These are phyloP conservation scores for Vigna nakashimae DNA, from an alignment of 306 rosid species.

Conservation along the genomic window DNA sequence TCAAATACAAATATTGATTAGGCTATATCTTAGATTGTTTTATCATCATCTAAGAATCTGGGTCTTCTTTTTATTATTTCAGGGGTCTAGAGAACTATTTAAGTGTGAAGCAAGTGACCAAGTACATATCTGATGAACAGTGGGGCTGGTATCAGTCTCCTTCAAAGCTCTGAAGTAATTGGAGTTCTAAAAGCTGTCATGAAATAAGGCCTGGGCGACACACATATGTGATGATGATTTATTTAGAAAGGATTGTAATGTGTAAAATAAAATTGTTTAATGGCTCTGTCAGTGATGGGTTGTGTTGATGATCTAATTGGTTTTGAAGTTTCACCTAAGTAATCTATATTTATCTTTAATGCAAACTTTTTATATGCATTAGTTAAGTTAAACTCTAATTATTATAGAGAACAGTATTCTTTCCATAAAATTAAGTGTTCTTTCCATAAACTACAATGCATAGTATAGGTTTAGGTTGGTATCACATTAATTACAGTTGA, in stretches of 20 bases:
- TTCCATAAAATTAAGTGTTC: no score
- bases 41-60: conserved; percentile 27
- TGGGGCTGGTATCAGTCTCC: conserved; percentile 97
- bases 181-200: conserved; percentile 6
- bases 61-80: conserved; percentile 24
- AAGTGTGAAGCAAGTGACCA: conserved; percentile 93
- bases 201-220: conserved; percentile 31
- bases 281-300: not conserved
- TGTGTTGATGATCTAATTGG: conserved; percentile 25
- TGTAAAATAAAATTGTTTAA: not conserved
- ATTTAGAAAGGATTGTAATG: not conserved
- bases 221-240: not conserved
- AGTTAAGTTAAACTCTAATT: no score
- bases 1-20: not conserved
- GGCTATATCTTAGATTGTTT: not conserved
- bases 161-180: conserved; percentile 67
- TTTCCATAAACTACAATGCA: no score
- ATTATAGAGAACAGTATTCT: no score
- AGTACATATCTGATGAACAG: conserved; percentile 70
- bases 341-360: no score
- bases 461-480: no score
- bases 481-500: no score
- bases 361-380: no score
- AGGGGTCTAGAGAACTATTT: conserved; percentile 92
- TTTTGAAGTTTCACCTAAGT: not conserved